A percentile compares a stretch with the other conserved stretches of the same genome.
These are phyloP conservation scores for Thymus quinquecostatus DNA, from an alignment of 257 asterid species.

Conservation along the genomic window DNA sequence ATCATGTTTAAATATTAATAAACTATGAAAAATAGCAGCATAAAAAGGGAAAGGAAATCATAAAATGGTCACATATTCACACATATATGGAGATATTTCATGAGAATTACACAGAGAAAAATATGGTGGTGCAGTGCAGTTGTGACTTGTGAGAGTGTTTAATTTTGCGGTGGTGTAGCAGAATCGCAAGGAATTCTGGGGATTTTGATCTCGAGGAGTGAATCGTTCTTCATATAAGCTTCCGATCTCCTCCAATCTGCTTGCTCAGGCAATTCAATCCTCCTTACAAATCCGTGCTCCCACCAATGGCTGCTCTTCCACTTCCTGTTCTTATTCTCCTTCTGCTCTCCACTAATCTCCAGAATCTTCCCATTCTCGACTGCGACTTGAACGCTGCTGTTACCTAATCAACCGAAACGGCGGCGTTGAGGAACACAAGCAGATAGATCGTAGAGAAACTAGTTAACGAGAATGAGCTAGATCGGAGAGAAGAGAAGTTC, in stretches of 20 bases:
- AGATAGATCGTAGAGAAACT: neutral
- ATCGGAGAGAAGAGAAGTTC: constrained; percentile 1
- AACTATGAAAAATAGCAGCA: neutral
- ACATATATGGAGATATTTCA: neutral
- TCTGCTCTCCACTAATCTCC: constrained; percentile 64
- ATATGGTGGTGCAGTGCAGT: neutral
- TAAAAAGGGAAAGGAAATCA: too few relatives aligned
- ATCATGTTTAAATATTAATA: neutral
- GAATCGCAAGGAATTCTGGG: constrained; percentile 31
- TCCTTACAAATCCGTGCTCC: constrained; percentile 82
- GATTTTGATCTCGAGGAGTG: constrained; percentile 50
- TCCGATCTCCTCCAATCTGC: constrained; percentile 62
- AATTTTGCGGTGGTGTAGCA: neutral
- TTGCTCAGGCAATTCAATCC: constrained; percentile 70
- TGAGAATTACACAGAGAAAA: neutral
- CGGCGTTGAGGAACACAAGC: neutral
- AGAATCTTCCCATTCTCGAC: constrained; percentile 60
- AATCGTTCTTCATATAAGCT: constrained; percentile 56
- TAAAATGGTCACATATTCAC: constrained; percentile 9
- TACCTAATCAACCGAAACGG: constrained; percentile 17
- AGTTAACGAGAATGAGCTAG: neutral
- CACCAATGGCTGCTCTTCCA: constrained; percentile 76
- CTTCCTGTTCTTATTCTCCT: constrained; percentile 39
- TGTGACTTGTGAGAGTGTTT: too few relatives aligned
- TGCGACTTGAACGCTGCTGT: constrained; percentile 43